Conservation (phyloP, 805 yeast genomes). For the Cephaloascus fragrans region DNA sequence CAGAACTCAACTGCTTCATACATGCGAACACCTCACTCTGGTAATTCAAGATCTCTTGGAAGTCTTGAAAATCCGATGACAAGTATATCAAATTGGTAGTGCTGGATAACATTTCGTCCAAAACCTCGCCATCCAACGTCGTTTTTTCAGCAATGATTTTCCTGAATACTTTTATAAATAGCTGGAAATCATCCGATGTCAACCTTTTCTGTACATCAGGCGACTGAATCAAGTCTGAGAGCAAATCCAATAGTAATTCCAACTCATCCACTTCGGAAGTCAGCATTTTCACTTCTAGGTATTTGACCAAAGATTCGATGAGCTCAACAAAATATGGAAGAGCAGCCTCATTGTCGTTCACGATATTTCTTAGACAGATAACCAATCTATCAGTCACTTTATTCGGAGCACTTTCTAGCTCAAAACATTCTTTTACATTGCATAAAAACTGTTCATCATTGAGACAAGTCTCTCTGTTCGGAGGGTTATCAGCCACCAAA, state of each 20-base stretch:
- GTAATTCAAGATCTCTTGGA: not conserved
- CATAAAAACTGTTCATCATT: slow-evolving; percentile 6
- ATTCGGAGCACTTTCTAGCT: slow-evolving; percentile 8
- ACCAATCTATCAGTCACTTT: slow-evolving; percentile 1
- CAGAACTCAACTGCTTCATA: not conserved
- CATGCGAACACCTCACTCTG: not conserved
- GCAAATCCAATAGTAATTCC: too few species aligned
- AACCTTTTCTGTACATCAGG: too few species aligned
- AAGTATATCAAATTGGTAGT: not conserved
- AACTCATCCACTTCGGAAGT: too few species aligned
- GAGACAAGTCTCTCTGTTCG: slow-evolving; percentile 7
- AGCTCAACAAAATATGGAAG: too few species aligned
- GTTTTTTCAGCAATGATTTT: not conserved
- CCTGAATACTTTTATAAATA: not conserved
- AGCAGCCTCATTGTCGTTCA: not conserved
- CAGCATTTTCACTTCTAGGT: too few species aligned
- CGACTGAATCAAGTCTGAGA: too few species aligned
- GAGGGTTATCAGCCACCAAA: slow-evolving; percentile 13
- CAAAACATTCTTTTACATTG: slow-evolving; percentile 6
- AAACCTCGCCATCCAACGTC: not conserved
- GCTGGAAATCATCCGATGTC: not conserved
- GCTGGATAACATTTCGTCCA: not conserved
- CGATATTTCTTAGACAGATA: slow-evolving; percentile 1
- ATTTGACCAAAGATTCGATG: too few species aligned
- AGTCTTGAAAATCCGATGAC: not conserved